Evolutionary conservation across 768 basidiomycete genomes (phyloP).

Genomic region (Ramaria sp.): DNA sequence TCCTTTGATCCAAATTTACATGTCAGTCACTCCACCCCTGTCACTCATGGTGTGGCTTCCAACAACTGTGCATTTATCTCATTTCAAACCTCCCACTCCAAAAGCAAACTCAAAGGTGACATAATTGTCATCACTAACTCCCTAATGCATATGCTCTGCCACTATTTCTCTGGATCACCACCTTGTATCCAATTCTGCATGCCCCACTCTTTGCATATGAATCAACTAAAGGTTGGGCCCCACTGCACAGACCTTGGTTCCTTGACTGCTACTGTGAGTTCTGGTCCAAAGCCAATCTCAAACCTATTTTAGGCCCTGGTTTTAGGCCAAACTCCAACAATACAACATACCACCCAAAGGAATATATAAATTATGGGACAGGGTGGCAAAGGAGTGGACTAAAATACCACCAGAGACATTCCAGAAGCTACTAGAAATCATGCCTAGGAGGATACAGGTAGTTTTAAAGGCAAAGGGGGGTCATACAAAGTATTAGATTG

Average conservation of each 20-base stretch:
- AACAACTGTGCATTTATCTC: neutral
- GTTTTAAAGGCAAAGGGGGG: too few relatives aligned
- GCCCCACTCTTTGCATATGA: conserved; percentile 10
- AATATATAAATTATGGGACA: too few relatives aligned
- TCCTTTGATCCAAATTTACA: neutral
- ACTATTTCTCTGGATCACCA: neutral
- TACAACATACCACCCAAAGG: too few relatives aligned
- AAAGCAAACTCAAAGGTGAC: neutral
- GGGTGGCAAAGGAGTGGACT: too few relatives aligned
- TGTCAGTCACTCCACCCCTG: neutral
- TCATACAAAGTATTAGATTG: too few relatives aligned
- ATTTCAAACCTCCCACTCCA: neutral
- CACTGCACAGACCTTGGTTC: neutral
- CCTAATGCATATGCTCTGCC: neutral
- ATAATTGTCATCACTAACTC: neutral
- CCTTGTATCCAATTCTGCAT: too few relatives aligned
- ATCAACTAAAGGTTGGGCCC: neutral
- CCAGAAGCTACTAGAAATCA: too few relatives aligned
- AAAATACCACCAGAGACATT: too few relatives aligned
- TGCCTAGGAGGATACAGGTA: too few relatives aligned
- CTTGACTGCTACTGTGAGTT: neutral
- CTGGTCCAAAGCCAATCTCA: neutral
- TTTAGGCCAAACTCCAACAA: too few relatives aligned
- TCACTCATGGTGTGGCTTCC: neutral
- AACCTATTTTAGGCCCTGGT: neutral